These are phyloP conservation scores for Brassica nigra DNA, from an alignment of 345 rosid genomes.

Conservation along the genomic window DNA sequence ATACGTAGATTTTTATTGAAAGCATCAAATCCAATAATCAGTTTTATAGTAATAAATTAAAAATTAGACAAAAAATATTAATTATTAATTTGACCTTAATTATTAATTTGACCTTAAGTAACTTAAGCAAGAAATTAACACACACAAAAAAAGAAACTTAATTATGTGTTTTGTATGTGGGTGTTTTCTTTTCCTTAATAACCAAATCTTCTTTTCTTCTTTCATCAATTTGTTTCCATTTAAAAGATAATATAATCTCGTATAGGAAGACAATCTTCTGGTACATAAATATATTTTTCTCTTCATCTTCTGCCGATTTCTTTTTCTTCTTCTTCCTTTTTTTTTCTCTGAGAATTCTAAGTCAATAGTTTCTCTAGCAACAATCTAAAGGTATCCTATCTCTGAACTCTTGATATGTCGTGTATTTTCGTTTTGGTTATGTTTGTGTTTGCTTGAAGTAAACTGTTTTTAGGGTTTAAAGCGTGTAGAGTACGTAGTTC, in stretches of 20 bases:
- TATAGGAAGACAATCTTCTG: neutral
- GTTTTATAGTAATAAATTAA: neutral
- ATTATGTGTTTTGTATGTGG: constrained; percentile 9
- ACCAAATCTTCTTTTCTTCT: constrained; percentile 35
- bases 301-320: neutral
- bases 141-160: neutral
- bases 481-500: constrained; percentile 10
- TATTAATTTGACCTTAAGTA: constrained; percentile 16
- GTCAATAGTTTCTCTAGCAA: neutral
- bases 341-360: neutral
- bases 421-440: constrained; percentile 13
- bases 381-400: constrained; percentile 27
- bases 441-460: neutral
- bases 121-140: constrained; percentile 6
- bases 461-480: constrained; percentile 11
- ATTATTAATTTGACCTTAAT: constrained; percentile 10
- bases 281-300: neutral
- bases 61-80: neutral
- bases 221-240: constrained; percentile 32
- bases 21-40: constrained; percentile 18
- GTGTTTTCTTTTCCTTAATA: constrained; percentile 24
- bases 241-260: neutral
- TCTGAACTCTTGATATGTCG: neutral
- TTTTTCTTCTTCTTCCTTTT: neutral
- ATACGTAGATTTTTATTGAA: neutral